These are phyloP conservation scores for Kwoniella sp. DNA, from an alignment of 768 basidiomycete species.

Conservation along the genomic window DNA sequence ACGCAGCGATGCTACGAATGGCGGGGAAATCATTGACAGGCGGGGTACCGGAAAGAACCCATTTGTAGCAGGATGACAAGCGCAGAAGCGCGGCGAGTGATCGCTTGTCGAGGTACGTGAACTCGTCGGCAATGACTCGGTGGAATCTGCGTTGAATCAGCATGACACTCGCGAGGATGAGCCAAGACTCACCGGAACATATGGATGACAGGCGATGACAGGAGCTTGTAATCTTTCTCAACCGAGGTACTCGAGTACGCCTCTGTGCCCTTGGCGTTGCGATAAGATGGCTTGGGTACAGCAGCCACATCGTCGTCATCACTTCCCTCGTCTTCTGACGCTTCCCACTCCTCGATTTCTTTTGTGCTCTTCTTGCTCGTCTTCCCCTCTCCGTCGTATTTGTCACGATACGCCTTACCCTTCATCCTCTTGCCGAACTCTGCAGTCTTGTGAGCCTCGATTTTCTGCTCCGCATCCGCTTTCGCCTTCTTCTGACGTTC, in stretches of 20 bases:
- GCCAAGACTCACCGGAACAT: conserved; percentile 60
- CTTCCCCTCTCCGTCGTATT: conserved; percentile 19
- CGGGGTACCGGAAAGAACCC: conserved; percentile 96
- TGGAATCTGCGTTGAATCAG: conserved; percentile 57
- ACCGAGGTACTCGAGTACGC: conserved; percentile 61
- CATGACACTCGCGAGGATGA: background rate
- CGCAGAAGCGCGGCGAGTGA: conserved; percentile 72
- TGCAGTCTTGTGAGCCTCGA: conserved; percentile 39
- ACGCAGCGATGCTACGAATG: conserved; percentile 74
- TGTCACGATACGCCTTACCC: conserved; percentile 38
- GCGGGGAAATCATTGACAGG: conserved; percentile 86
- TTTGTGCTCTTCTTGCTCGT: conserved; percentile 53
- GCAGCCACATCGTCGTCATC: conserved; percentile 23
- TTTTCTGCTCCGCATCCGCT: conserved; percentile 53
- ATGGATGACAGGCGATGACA: conserved; percentile 79
- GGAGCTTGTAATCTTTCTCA: conserved; percentile 67
- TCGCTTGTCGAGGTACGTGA: conserved; percentile 82
- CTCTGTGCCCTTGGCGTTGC: conserved; percentile 21
- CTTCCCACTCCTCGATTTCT: conserved; percentile 35
- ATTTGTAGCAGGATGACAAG: conserved; percentile 71
- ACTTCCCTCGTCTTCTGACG: conserved; percentile 54
- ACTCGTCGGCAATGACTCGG: conserved; percentile 86
- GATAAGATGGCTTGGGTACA: conserved; percentile 29
- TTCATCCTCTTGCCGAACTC: conserved; percentile 42
- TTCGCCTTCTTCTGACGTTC: conserved; percentile 57